Evolutionary conservation across 768 basidiomycete genomes (phyloP).

Genomic region (Suillus weaverae): DNA sequence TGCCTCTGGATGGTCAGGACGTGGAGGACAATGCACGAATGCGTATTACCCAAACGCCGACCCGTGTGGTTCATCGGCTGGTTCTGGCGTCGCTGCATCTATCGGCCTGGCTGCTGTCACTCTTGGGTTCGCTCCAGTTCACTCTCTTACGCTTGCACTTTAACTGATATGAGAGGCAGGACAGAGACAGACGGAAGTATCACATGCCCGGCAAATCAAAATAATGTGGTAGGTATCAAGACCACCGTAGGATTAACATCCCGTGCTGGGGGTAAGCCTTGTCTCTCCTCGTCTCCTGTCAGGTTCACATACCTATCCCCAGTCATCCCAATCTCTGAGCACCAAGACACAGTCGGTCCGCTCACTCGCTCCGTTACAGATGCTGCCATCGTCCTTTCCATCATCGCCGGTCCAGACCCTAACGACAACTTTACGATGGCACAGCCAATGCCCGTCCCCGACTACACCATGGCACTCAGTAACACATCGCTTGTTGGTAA

Average conservation of each 20-base stretch:
- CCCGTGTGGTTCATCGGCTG: conserved; percentile 60
- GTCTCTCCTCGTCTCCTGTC: background rate
- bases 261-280: conserved; percentile 51
- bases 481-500: conserved; percentile 48
- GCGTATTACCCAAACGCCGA: conserved; percentile 53
- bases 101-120: conserved; percentile 52
- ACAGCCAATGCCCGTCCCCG: conserved; percentile 53
- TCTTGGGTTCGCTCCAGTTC: conserved; percentile 32
- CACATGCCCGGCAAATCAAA: conserved; percentile 49
- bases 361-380: conserved; percentile 54
- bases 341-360: conserved; percentile 63
- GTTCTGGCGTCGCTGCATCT: conserved; percentile 54
- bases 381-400: conserved; percentile 53
- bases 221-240: conserved; percentile 60
- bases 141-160: background rate
- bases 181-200: conserved; percentile 59
- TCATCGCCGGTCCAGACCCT: conserved; percentile 55
- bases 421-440: conserved; percentile 55
- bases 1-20: conserved; percentile 58
- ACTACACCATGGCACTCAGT: conserved; percentile 54
- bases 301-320: background rate
- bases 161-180: conserved; percentile 9
- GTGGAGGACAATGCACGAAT: conserved; percentile 50
- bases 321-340: conserved; percentile 58
- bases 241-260: conserved; percentile 62